Base-by-base conservation (phyloP, 805 yeast genomes). In the Metschnikowia chrysomelidarum region DNA sequence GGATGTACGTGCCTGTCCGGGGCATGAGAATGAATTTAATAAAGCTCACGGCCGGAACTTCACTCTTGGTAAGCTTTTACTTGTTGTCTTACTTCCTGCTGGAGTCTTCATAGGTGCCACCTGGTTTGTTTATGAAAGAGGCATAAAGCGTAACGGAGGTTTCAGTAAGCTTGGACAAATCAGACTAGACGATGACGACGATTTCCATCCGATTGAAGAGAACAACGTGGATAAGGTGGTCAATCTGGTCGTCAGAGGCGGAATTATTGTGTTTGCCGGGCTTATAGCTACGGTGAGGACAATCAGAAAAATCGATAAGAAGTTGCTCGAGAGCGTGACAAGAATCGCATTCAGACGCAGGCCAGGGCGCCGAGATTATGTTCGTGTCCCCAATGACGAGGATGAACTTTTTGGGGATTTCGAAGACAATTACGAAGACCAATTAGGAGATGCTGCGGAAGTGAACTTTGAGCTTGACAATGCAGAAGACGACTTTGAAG, bases 111-210 rank as follows among this genome's bases (percentile, higher is more conserved):
- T 74, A 6, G 64, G 69, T n/a, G 73, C 81, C 2, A 52, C 67
- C 2, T 80, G 78, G 74, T 76, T 86, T 54, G 79, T 87, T 15
- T 88, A 84, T 57, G 87, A 84, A 43, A 76, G 81, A 51, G 95
- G 94, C 34, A 78, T 86, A 41, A 77, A 86, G 40, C 69, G 88
- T 47, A 82, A 82, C 54, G 89, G 89, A 16, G 88, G 88, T 0
- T 78, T 82, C 56, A 61, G 76, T 21, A 70, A 85, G 49, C 80
- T 87, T 57, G 96, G 96, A 12, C 94, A 84, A 57, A 89, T 89
- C 41, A 70, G 94, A 45, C 69, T 89, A 29, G 95, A 87, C 31
- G 87, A 80, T 19, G 69, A 63, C 17, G 83, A 76, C 32, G 73
- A 61, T 41, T 68, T 73, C 45, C 59, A 64, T n/a, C 72, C 71